Evolutionary conservation across 768 basidiomycete genomes (phyloP), one percentile per base, ranked within the genome.

Genomic region (Cystobasidium onofrii): DNA sequence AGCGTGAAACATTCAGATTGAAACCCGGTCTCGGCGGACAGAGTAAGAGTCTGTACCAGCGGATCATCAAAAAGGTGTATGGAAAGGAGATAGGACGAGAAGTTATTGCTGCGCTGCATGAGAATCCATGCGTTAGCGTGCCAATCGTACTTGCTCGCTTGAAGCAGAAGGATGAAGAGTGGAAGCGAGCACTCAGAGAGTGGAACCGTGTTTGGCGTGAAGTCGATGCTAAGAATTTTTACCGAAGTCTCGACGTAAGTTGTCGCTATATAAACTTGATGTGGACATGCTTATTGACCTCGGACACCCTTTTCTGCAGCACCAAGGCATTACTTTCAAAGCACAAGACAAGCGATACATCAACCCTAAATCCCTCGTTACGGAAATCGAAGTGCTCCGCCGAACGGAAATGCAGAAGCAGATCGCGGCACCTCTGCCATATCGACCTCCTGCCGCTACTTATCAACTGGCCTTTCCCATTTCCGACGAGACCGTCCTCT

Each of bases 161-260:
- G 55, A 93, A 91, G 83, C 87, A 88, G 80, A 96, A 94, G 81
- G 91, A 97, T 80, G 94, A 96, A 75, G 96, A 99, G 80, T 99
- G 96, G 96, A 88, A 91, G 79, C 86, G 91, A 36, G 88, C 90
- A 33, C 91, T 93, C 81, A 86, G 95, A 33, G 94, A 97, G 81
- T 98, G 92, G 92, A 91, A 89, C 82, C 86, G 90, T 74, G 94
- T 92, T 18, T 98, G 96, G 96, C 86, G 92, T 64, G 95, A 97
- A 80, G 90, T 94, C 62, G 92, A 99, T 78, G 89, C 89, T 71
- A 93, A 92, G 83, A 98, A 98, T 83, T 98, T 94, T 36, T 71
- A 57, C 41, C 33, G 55, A 71, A 71, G 69, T 44, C 33, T 55
- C 10, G 69, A 71, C 25, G 69, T 71, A 15, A 67, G 65, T 50